Base-by-base conservation (phyloP, 768 basidiomycete species). In the Paxillus involutus region DNA sequence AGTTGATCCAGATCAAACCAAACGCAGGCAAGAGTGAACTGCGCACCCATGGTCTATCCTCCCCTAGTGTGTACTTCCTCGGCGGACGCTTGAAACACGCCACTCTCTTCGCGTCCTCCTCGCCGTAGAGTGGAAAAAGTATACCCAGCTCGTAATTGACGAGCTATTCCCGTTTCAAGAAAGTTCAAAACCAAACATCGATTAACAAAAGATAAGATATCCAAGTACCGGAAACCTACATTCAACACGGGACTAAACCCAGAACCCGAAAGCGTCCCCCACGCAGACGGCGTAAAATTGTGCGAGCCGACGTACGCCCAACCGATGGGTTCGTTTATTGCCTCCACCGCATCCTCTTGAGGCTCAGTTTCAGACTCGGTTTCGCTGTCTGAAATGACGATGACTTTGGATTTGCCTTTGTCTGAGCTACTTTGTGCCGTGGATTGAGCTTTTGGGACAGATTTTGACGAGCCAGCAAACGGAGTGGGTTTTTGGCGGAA, bases 241-340 rank as follows among this genome's bases (percentile, higher is more conserved):
- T 89, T 92, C 47, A 92, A 66, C 16, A 80, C 70, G 2, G 91
- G 91, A 55, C 80, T 85, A 62, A 89, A 90, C 2, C 72, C 77
- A 9, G 85, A 83, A 4, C 89, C 85, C 6, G 85, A 85, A 44
- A 91, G 65, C 13, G 78, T 91, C 8, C 91, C 91, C 94, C 94
- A 97, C 3, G 94, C 94, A 4, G 90, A 86, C 1, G 86, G 83
- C 6, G 93, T 94, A 70, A 95, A 94, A 65, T 96, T 95, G 68
- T 94, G 92, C 52, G 91, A 94, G 26, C 93, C 93, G 9, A 94
- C 75, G 64, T 94, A 95, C 16, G 80, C 79, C 89, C 91, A 95
- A 1, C 91, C 93, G 40, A 80, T 64, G 36, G 68, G 48, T 10
- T 66, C 57, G 47, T 74, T 65, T 59, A 75, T 68, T 3, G 76